Percentiles rank a stretch among this genome's conserved stretches.
Conservation (phyloP, 768 basidiomycete species). For the Boletus huronensis region DNA sequence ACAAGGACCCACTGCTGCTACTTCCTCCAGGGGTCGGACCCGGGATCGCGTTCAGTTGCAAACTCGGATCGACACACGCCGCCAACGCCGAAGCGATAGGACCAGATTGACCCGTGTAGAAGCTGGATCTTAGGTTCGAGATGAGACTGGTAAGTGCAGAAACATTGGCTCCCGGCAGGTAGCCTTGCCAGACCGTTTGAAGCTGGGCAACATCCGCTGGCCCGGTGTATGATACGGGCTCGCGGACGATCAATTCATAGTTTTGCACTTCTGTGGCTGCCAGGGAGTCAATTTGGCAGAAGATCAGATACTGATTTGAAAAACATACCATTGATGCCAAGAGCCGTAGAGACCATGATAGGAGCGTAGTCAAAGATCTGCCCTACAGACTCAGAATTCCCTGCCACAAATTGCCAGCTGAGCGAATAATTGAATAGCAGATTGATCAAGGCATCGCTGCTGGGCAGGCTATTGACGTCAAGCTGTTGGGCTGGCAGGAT, state of each 20-base stretch:
- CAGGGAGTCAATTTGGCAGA: slow-evolving; percentile 32
- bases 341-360: slow-evolving; percentile 41
- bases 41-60: slow-evolving; percentile 49
- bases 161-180: slow-evolving; percentile 57
- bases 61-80: slow-evolving; percentile 63
- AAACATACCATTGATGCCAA: slow-evolving; percentile 41
- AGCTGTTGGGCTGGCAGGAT: slow-evolving; percentile 44
- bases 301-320: not conserved
- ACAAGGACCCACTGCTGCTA: slow-evolving; percentile 19
- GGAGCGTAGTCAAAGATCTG: slow-evolving; percentile 81
- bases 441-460: slow-evolving; percentile 51
- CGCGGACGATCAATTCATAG: slow-evolving; percentile 65
- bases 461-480: slow-evolving; percentile 29
- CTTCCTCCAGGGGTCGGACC: slow-evolving; percentile 34
- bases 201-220: slow-evolving; percentile 47
- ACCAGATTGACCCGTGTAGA: slow-evolving; percentile 55
- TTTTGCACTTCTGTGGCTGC: slow-evolving; percentile 39
- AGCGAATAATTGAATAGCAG: slow-evolving; percentile 59
- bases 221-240: slow-evolving; percentile 54
- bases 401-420: slow-evolving; percentile 69
- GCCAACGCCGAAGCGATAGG: slow-evolving; percentile 57
- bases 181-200: slow-evolving; percentile 68
- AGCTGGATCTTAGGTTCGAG: slow-evolving; percentile 52
- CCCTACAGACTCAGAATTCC: slow-evolving; percentile 51
- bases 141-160: slow-evolving; percentile 62